Evolutionary conservation across 208 protist species (phyloP).

Genomic region (Acanthamoeba healyi): DNA sequence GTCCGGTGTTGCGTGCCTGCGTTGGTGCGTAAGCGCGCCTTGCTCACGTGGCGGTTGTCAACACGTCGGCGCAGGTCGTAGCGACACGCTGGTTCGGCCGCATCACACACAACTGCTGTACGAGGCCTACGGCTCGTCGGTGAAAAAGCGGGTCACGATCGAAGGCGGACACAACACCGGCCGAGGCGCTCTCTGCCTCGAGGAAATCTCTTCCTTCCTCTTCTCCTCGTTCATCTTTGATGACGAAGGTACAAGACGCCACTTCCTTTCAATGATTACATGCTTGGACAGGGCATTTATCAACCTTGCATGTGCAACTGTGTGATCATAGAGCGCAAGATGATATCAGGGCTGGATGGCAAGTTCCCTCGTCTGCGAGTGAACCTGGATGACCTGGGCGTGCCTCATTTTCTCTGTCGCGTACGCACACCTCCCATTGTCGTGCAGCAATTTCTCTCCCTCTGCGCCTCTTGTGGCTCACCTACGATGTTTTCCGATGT

Average conservation of each 20-base stretch:
- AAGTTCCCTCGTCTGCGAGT: conserved; percentile 6
- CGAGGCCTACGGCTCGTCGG: neutral
- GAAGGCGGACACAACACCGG: conserved; percentile 53
- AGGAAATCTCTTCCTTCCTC: conserved; percentile 44
- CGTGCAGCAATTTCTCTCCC: neutral
- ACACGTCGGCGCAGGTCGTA: neutral
- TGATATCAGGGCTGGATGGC: neutral
- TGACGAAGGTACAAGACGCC: neutral
- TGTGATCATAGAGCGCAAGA: neutral
- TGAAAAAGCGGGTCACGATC: neutral
- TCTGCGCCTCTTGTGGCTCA: neutral
- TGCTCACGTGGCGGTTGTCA: too few relatives aligned
- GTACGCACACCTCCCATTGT: neutral
- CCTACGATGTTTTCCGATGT: too few relatives aligned
- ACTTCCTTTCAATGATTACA: neutral
- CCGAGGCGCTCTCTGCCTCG: neutral
- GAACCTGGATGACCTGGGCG: conserved; percentile 15
- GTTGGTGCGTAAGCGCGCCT: too few relatives aligned
- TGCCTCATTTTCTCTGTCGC: conserved; percentile 31
- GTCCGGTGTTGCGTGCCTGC: neutral
- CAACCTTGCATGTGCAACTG: neutral
- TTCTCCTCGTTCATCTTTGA: conserved; percentile 1
- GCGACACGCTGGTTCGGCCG: conserved; percentile 9
- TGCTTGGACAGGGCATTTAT: neutral
- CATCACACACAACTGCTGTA: conserved; percentile 30